These are phyloP conservation scores for Narthecium ossifragum DNA, from an alignment of 106 monocot species.

Conservation along the genomic window DNA sequence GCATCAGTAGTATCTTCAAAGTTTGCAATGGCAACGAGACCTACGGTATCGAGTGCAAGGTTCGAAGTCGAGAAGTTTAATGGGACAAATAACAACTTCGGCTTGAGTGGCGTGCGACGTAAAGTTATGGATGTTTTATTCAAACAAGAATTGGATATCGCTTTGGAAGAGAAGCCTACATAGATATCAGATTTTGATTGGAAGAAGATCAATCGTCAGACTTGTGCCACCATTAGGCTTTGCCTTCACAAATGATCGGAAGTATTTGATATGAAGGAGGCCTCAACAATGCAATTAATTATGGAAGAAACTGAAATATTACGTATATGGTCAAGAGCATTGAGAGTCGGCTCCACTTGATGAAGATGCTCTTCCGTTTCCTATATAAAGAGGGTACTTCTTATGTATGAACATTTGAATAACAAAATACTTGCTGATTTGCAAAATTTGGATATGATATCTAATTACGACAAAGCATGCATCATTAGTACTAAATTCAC, in stretches of 20 bases:
- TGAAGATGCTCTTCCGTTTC: neutral
- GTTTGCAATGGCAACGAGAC: no score
- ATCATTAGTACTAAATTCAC: neutral
- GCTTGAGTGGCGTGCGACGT: neutral
- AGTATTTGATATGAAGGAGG: neutral
- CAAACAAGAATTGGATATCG: neutral
- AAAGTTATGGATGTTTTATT: neutral
- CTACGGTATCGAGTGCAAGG: no score
- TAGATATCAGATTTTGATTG: neutral
- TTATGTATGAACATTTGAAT: neutral
- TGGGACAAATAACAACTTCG: neutral
- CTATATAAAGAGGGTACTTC: neutral
- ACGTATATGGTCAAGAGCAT: neutral
- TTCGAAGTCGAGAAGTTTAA: neutral
- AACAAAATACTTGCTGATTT: constrained; percentile 2
- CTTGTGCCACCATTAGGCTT: neutral
- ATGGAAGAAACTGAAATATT: constrained; percentile 1
- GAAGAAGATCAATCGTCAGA: neutral
- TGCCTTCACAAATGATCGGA: constrained; percentile 3
- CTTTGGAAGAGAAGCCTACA: neutral
- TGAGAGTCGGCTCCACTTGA: neutral
- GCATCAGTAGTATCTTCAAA: no score
- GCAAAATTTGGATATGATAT: neutral
- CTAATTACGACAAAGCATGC: neutral
- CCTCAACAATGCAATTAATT: neutral